phyloP scores from a whole-genome alignment of 495 filamentous ascomycete species.

The Penicillium diatomitis region DNA sequence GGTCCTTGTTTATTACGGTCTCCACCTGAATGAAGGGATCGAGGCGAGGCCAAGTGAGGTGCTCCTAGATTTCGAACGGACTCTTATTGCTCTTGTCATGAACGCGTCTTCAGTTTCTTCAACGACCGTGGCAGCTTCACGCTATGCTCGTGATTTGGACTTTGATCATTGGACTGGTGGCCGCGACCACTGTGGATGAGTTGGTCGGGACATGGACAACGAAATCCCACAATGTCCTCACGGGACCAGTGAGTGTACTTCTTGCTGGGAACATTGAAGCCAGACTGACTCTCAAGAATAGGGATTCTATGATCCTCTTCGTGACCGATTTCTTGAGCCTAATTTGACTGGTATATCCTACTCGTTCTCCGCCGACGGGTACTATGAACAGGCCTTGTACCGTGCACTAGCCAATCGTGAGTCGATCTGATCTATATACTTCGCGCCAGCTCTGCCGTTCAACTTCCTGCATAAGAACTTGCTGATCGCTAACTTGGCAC shows the following conservation, averaged over 20 bases:
- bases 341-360: slow-evolving; percentile 68
- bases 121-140: neutral
- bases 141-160: slow-evolving; percentile 18
- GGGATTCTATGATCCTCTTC: slow-evolving; percentile 67
- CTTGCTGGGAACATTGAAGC: neutral
- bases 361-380: slow-evolving; percentile 64
- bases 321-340: slow-evolving; percentile 62
- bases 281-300: slow-evolving; percentile 18
- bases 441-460: too few relatives aligned
- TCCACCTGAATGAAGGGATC: slow-evolving; percentile 16
- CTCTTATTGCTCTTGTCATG: too few relatives aligned
- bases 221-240: slow-evolving; percentile 63
- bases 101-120: neutral
- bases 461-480: too few relatives aligned
- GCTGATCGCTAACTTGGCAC: neutral
- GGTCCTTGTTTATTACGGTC: slow-evolving; percentile 7
- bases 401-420: slow-evolving; percentile 64
- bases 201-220: slow-evolving; percentile 70
- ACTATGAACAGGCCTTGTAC: slow-evolving; percentile 69
- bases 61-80: too few relatives aligned
- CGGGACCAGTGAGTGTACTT: slow-evolving; percentile 52
- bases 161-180: slow-evolving; percentile 21
- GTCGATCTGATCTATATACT: slow-evolving; percentile 14
- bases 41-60: neutral
- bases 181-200: slow-evolving; percentile 29